Evolutionary conservation across 805 yeast genomes (phyloP), one percentile per base, ranked within the genome.

Genomic region (Candida khao-thaluensis): DNA sequence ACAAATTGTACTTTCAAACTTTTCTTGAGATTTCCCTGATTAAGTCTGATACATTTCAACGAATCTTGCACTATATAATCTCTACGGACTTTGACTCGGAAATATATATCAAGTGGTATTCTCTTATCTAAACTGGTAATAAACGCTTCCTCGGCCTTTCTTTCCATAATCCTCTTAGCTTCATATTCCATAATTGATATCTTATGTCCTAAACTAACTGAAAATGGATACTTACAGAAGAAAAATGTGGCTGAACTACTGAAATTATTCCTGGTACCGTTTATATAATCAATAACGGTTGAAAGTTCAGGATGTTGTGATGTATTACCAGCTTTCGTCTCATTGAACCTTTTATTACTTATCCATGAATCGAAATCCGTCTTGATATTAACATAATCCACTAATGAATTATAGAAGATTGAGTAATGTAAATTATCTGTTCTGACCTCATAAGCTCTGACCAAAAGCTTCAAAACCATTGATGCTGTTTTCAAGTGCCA

Each of bases 331-430:
- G 37, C 33, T 12, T 41, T 41, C 5, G 36, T 37, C 12, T 31
- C 40, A 29, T 35, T 46, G 10, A 34, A 29, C 21, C 63, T 54
- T 45, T 60, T 48, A 44, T 61, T 57, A 49, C 70, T 69, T 45
- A 82, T 85, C 97, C 97, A 91, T 1, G 76, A 69, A 50, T 86
- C 95, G 61, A 84, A 93, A 59, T 91, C 99, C 39, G 79, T 74
- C 41, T 72, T 79, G 23, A 85, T 71, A 51, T 85, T 85, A 17
- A 87, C 79, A 56, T 72, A 85, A 57, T 91, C 98, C 2, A 85
- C 82, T 61, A 89, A 66, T 4, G 84, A 73, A 56, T 91, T 91
- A 64, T 91, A 91, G 52, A 85, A 87, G 0, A 60, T 52, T 6
- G 79, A 71, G 2, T 61, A 48, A 1, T 62, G 60, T 2, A 64